Base-by-base conservation (phyloP, 164 flowering plant species). In the Tinospora cordifolia region DNA sequence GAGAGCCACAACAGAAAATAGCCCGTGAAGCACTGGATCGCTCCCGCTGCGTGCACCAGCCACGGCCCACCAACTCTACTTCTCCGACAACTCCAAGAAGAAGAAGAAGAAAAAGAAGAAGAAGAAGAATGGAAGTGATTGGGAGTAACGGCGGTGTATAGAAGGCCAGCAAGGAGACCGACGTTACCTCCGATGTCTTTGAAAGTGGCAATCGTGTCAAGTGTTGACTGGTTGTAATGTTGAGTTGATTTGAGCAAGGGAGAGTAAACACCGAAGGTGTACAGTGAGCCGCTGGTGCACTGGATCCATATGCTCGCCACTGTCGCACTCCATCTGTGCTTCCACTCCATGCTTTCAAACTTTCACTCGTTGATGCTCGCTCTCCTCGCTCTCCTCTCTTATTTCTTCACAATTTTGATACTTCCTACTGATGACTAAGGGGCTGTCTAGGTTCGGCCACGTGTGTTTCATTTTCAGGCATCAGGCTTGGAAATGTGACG, bases 121-220 rank as follows among this genome's bases (percentile, higher is more conserved):
- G 67, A 44, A 27, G 68, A 5, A 3, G 68, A 26, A 30, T 2
- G 36, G 36, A 30, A 30, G 4, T 4, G 36, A 30, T 30, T 30
- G 36, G 36, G 36, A 1, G 80, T 75, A 36, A 78, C 84, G 71
- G 82, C 79, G 66, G 95, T 75, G 85, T 86, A 93, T 65, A 90
- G 88, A 68, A 93, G 76, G 73, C 98, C 98, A 66, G 98, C 87
- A 41, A 91, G 75, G 67, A 90, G 59, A 7, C 97, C 98, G 71
- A 74, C 83, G 83, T 93, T 93, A 77, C 92, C 96, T 27, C 98
- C 97, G 76, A 93, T 79, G 79, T 93, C 97, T 72, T 93, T 93
- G 89, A 88, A 88, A 74, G 84, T 87, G 72, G 97, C 87, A 51
- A 93, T 80, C 71, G 90, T 81, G 78, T 88, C 90, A 75, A 93